phyloP scores from a whole-genome alignment of 2,329 filamentous ascomycete species.

The Colletotrichum eremochloae region DNA sequence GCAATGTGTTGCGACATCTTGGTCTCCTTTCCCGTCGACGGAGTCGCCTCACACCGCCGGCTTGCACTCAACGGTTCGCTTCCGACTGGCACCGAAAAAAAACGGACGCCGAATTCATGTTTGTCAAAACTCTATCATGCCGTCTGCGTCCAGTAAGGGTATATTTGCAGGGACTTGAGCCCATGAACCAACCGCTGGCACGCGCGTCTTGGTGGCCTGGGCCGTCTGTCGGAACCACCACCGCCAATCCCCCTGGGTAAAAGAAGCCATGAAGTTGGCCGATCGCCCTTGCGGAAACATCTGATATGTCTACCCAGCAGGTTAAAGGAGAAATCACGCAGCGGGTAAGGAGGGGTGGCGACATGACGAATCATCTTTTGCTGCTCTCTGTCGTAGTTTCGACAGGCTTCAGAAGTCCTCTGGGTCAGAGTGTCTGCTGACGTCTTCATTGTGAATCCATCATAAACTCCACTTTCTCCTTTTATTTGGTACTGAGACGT shows the following conservation, averaged over 20 bases:
- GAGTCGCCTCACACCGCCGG: slow-evolving; percentile 8
- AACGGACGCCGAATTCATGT: background rate
- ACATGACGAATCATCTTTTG: background rate
- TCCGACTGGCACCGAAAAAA: background rate
- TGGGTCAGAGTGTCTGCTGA: background rate
- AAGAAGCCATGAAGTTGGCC: background rate
- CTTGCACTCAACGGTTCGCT: slow-evolving; percentile 26
- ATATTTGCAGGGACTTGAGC: background rate
- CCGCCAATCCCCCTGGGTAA: slow-evolving; percentile 7
- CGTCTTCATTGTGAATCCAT: background rate
- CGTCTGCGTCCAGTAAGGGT: background rate
- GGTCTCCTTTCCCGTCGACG: background rate
- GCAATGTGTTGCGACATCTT: background rate
- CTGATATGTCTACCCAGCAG: background rate
- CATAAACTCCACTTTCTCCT: too few relatives aligned
- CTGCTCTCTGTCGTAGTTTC: background rate
- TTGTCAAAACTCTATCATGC: slow-evolving; percentile 32
- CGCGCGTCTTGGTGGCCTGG: slow-evolving; percentile 8
- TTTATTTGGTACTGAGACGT: too few relatives aligned
- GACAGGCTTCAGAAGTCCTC: too few relatives aligned
- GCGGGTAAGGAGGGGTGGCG: too few relatives aligned
- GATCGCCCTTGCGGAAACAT: background rate
- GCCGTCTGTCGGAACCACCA: slow-evolving; percentile 15
- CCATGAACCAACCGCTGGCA: background rate
- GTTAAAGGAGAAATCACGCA: background rate